Evolutionary conservation across 1,284 basidiomycete species (phyloP).

Genomic region (Fomes fomentarius): DNA sequence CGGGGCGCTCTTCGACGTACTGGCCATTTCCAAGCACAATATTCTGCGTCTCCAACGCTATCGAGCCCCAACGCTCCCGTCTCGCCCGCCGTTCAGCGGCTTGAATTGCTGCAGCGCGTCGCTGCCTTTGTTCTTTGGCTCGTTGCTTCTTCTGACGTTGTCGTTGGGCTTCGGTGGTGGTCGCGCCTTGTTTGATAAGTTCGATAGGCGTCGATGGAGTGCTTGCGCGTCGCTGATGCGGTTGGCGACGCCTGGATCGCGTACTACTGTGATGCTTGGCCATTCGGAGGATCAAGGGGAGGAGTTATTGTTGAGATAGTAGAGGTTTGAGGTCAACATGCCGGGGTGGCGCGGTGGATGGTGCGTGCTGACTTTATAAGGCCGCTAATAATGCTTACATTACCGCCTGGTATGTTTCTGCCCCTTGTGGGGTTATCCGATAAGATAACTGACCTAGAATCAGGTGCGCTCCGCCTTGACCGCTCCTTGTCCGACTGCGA

Average conservation of each 20-base stretch:
- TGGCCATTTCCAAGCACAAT: conserved; percentile 49
- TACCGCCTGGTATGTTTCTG: too few relatives aligned
- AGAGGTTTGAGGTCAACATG: conserved; percentile 13
- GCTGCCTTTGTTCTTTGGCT: conserved; percentile 10
- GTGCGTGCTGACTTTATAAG: background rate
- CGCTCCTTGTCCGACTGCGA: too few relatives aligned
- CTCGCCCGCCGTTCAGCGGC: conserved; percentile 23
- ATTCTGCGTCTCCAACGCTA: conserved; percentile 43
- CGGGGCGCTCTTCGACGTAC: conserved; percentile 44
- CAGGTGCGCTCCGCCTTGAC: too few relatives aligned
- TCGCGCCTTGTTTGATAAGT: conserved; percentile 10
- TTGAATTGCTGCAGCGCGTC: background rate
- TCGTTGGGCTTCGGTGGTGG: conserved; percentile 20
- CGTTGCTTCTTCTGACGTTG: conserved; percentile 23
- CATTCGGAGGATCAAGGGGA: conserved; percentile 5
- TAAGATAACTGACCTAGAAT: conserved; percentile 9
- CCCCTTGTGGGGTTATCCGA: background rate
- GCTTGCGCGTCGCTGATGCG: conserved; percentile 15
- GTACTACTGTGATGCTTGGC: conserved; percentile 16
- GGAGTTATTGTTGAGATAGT: conserved; percentile 1
- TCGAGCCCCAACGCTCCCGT: conserved; percentile 33
- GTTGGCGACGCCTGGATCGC: conserved; percentile 5
- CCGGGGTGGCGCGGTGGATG: background rate
- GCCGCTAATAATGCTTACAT: conserved; percentile 6
- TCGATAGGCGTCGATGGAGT: conserved; percentile 24